Evolutionary conservation across 805 yeast genomes (phyloP), one percentile per base, ranked within the genome.

Genomic region (Ogataea zsoltii): DNA sequence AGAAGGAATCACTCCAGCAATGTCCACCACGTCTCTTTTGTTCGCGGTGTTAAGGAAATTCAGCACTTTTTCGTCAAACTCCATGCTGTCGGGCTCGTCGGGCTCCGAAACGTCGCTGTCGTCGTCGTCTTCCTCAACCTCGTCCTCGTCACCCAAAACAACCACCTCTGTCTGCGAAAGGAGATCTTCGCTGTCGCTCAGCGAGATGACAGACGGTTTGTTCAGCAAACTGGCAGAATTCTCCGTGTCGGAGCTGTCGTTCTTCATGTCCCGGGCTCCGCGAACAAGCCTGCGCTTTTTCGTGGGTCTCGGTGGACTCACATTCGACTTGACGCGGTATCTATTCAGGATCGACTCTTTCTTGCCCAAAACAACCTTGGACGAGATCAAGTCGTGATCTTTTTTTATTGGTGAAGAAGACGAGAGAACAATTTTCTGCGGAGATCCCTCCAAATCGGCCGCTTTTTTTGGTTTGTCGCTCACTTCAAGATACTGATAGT

Each of bases 1-100:
- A 7, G 74, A 77, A 10, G 87, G 82, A 1, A 80, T 71, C 39
- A 89, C 82, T 23, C 82, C 82, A 6, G 94, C 80, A 26, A 91
- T 80, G 67, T 92, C 98, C 10, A 85, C 77, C 36, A 94, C 70
- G 61, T 91, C 96, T 45, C 82, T 79, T 2, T 70, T 72, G 13
- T 86, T 78, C 1, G 96, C 92, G 11, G 80, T 77, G 65, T 94
- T 94, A 51, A 92, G 72, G 55, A 94, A 90, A 36, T 82, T 78
- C 38, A 91, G 67, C 19, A 89, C 79, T 48, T 88, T 82, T 13
- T 72, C 72, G 56, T 85, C 91, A 51, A 85, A 82, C 52, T 68
- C 65, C 21, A 49, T 30, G 33, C 49, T 54, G 2, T 46, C 46
- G 18, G 60, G 59, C 38, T 66, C 70, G 34, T 60, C 65, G 32